Base-by-base conservation (phyloP, 768 basidiomycete genomes). In the Pleurotus platypus region DNA sequence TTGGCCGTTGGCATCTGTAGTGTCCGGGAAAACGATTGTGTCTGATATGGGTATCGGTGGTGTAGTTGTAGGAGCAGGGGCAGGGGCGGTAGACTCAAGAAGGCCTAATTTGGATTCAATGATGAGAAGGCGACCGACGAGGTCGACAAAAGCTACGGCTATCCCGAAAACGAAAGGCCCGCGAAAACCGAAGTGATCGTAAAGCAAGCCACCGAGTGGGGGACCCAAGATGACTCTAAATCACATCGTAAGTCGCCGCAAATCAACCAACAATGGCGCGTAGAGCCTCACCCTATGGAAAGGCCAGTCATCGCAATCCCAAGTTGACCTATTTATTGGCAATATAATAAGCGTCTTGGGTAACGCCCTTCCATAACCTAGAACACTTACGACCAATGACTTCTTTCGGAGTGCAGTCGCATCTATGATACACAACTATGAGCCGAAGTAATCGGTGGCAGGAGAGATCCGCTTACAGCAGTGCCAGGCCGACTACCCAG, bases 401-500 rank as follows among this genome's bases (percentile, higher is more conserved):
- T 42, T 69, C 58, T 58, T 78, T 75, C 9, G 85, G 82, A 2
- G 79, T 74, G 22, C 75, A 76, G 60, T 87, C 85, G 58, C 83
- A 85, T 40, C 85, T 85, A 22, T 46, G 16, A 18, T n/a, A 27
- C 5, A 27, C 5, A n/a, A 15, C 7, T 16, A 22, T 45, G 12
- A 56, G 16, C 24, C 42, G 37, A 24, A 13, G 11, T 37, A n/a
- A 24, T 16, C n/a, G 13, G 13, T 40, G 35, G 11, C 9, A 37
- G 16, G 22, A 27, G 20, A 38, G 43, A 16, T 5, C 4, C n/a
- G 7, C 72, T 63, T 63, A 84, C 83, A 86, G 64, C 30, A 86
- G 71, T 22, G 85, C 84, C 37, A 87, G 62, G 1, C 85, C 85
- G 18, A 85, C 80, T 0, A 83, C 76, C 85, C 84, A 86, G 8